These are phyloP conservation scores for Candida sithepensis DNA, from an alignment of 805 yeast genomes.

Conservation along the genomic window DNA sequence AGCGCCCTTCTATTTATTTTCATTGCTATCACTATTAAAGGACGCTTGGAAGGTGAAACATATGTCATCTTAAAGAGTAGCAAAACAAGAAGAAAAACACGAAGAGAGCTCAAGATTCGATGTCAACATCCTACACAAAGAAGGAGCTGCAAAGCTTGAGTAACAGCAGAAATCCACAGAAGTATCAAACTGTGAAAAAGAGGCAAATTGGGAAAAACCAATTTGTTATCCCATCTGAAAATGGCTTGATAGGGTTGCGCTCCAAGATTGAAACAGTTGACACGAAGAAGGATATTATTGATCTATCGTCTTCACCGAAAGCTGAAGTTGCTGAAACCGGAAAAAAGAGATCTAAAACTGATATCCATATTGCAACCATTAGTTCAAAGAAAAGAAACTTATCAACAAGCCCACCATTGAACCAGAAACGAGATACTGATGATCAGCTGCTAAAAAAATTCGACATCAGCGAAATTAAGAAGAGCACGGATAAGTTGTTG, in stretches of 20 bases:
- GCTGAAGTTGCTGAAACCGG: background rate
- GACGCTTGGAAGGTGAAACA: too few species aligned
- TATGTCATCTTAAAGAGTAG: background rate
- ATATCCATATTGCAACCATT: background rate
- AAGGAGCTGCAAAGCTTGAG: background rate
- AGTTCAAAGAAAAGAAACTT: background rate
- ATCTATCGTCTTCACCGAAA: background rate
- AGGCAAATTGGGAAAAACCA: background rate
- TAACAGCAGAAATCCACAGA: background rate
- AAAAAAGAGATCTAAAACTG: background rate
- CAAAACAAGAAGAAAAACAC: background rate
- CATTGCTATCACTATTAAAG: too few species aligned
- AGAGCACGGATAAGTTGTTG: conserved; percentile 31
- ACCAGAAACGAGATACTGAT: background rate
- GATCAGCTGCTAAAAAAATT: conserved; percentile 25
- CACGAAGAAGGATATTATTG: background rate
- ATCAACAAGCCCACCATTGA: too few species aligned
- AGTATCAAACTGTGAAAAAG: background rate
- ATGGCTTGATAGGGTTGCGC: background rate
- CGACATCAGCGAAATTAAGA: conserved; percentile 24
- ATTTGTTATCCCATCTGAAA: background rate
- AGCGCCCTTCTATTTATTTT: too few species aligned
- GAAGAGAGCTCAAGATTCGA: background rate
- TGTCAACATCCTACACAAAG: background rate
- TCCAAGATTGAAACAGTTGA: background rate